A percentile compares a stretch with the other conserved stretches of the same genome.
Evolutionary conservation across 2,329 filamentous ascomycete species (phyloP).

Genomic region (Aspergillus phoenicis): DNA sequence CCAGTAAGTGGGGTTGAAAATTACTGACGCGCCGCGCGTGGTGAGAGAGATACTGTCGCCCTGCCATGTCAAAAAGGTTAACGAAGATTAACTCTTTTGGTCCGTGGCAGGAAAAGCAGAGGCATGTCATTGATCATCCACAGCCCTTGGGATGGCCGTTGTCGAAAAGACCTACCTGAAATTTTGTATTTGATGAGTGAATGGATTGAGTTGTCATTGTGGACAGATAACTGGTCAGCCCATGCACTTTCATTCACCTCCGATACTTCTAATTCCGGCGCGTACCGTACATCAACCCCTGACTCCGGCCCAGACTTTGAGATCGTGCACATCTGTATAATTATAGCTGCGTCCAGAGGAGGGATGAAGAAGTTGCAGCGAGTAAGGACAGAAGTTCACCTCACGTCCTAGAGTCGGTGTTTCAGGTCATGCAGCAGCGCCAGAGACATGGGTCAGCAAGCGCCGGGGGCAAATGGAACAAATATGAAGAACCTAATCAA

Average conservation of each 20-base stretch:
- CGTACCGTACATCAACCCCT: conserved; percentile 3
- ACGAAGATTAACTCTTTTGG: background rate
- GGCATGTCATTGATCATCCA: background rate
- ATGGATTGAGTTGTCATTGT: background rate
- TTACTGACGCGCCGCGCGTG: background rate
- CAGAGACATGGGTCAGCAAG: background rate
- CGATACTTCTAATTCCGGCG: background rate
- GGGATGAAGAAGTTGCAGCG: conserved; percentile 1
- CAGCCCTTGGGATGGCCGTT: background rate
- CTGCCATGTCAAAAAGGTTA: background rate
- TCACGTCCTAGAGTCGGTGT: background rate
- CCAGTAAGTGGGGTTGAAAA: background rate
- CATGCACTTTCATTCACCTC: no score
- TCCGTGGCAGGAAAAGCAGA: background rate
- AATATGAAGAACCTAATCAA: background rate
- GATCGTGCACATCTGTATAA: background rate
- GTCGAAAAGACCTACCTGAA: background rate
- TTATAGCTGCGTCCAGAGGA: background rate
- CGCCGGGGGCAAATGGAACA: background rate
- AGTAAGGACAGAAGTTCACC: conserved; percentile 3
- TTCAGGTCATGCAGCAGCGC: conserved; percentile 1
- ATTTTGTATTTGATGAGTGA: background rate
- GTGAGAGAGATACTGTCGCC: background rate
- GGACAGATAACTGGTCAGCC: no score
- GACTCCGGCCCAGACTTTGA: background rate